Evolutionary conservation across 2,329 filamentous ascomycete species (phyloP), one percentile per base, ranked within the genome.

Genomic region (Zarea fungicola): DNA sequence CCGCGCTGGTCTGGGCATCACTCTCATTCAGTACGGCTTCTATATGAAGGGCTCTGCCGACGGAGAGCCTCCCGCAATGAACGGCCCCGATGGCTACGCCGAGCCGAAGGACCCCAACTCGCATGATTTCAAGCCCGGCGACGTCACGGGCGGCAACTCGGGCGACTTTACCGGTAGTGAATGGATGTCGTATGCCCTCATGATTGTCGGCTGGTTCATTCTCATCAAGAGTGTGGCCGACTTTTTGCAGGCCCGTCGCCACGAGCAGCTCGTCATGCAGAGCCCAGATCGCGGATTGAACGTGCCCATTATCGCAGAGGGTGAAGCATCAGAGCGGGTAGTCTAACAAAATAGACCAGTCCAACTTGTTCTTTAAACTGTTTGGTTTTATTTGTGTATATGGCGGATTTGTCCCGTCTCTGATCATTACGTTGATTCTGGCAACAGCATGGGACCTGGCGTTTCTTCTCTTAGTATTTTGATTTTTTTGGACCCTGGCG

Each of bases 171-270:
- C 77, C 6, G 85, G 84, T 44, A 85, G 79, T 55, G 91, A 97
- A 63, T 96, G 89, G 89, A 74, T 96, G 54, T 88, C 90, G 10
- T 99, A 97, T 60, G 75, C 87, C 14, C 70, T 99, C 41, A 99
- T 99, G 93, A 88, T 99, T 62, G 85, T 95, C 2, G 93, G 93
- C 5, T 99, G 93, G 93, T 97, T 97, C 62, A 90, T 99, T 54
- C 74, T 99, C 54, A 97, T 99, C 63, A 82, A 91, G 67, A 85
- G 90, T n/a, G 83, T 96, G 16, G 90, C 86, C 59, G 91, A 97
- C 64, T 99, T 93, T 64, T 70, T 97, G 54, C 81, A 84, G 57
- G 93, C 90, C 31, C 80, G 92, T 63, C 78, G 89, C 61, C 93
- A 97, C 63, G 93, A 99, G 71, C 88, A 93, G 65, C 74, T 99